A percentile compares a stretch with the other conserved stretches of the same genome.
Evolutionary conservation across 192 early-diverging fungal genomes (phyloP).

Genomic region (Kappamyces sp.): DNA sequence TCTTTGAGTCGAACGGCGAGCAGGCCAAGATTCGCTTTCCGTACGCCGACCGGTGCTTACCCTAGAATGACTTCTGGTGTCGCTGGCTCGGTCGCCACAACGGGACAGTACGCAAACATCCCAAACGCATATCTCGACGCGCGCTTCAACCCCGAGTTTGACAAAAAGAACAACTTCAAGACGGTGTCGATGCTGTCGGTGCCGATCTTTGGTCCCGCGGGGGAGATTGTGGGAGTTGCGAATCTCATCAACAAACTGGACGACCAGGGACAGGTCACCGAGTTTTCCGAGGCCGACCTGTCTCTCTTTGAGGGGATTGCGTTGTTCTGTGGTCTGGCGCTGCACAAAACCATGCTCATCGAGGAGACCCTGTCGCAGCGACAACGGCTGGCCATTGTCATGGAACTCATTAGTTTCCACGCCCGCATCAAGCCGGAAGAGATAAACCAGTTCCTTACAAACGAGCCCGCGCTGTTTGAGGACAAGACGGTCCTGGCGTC

Average conservation of each 20-base stretch:
- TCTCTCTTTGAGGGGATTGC: conserved; percentile 32
- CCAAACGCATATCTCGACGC: conserved; percentile 24
- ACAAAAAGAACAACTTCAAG: conserved; percentile 23
- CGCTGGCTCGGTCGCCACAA: conserved; percentile 14
- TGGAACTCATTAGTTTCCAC: conserved; percentile 45
- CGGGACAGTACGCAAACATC: conserved; percentile 23
- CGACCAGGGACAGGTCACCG: conserved; percentile 7
- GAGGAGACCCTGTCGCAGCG: conserved; percentile 23
- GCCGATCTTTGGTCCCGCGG: conserved; percentile 28
- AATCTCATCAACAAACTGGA: conserved; percentile 39
- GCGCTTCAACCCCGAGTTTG: conserved; percentile 28
- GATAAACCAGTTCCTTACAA: conserved; percentile 17
- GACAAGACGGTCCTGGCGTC: conserved; percentile 11
- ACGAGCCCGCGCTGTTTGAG: not conserved
- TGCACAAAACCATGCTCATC: conserved; percentile 33
- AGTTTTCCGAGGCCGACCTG: conserved; percentile 27
- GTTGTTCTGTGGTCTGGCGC: conserved; percentile 35
- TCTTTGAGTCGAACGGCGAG: conserved; percentile 12
- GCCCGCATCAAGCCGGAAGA: conserved; percentile 23
- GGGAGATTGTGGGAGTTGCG: conserved; percentile 34
- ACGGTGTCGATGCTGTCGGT: conserved; percentile 26
- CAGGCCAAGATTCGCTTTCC: conserved; percentile 7
- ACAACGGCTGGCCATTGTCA: conserved; percentile 23
- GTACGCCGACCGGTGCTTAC: no score
- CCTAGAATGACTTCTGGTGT: conserved; percentile 6